Percentiles rank a stretch among this genome's conserved stretches.
Conservation (phyloP, 371 early-diverging fungal genomes). For the Nematocida homosporus region DNA sequence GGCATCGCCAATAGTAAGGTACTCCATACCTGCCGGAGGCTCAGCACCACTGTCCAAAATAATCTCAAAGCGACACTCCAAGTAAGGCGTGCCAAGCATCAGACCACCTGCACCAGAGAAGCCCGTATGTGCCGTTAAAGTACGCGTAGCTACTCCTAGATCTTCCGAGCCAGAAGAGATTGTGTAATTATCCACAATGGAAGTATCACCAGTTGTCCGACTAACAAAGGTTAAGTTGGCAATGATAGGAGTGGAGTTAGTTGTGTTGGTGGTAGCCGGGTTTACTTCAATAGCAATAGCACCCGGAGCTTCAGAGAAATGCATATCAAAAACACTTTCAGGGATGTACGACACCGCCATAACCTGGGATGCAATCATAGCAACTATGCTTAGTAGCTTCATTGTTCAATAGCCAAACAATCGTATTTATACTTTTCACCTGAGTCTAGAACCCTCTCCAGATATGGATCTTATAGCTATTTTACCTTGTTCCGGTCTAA, state of each 20-base stretch:
- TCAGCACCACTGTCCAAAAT: neutral
- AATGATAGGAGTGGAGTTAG: conserved; percentile 9
- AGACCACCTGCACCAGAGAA: neutral
- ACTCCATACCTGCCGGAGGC: conserved; percentile 12
- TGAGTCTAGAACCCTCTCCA: conserved; percentile 20
- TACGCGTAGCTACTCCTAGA: conserved; percentile 34
- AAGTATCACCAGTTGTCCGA: conserved; percentile 11
- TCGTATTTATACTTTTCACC: conserved; percentile 48
- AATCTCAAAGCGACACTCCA: conserved; percentile 16
- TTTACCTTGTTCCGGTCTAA: neutral
- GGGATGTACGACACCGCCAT: conserved; percentile 45
- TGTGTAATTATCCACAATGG: conserved; percentile 31
- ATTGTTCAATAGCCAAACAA: conserved; percentile 2
- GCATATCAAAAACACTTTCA: conserved; percentile 24
- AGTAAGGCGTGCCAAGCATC: conserved; percentile 1
- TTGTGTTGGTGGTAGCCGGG: neutral
- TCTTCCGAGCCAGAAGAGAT: neutral
- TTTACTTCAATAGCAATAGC: conserved; percentile 20
- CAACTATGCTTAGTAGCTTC: conserved; percentile 42
- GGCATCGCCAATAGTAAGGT: neutral
- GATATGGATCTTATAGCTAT: neutral
- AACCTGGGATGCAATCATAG: conserved; percentile 41
- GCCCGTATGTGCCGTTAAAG: conserved; percentile 13
- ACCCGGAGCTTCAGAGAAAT: conserved; percentile 2
- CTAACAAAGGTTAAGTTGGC: conserved; percentile 39